A percentile compares a stretch with the other conserved stretches of the same genome.
Evolutionary conservation across 176 grass and related monocot species (phyloP).

Genomic region (Pontederia crassipes): DNA sequence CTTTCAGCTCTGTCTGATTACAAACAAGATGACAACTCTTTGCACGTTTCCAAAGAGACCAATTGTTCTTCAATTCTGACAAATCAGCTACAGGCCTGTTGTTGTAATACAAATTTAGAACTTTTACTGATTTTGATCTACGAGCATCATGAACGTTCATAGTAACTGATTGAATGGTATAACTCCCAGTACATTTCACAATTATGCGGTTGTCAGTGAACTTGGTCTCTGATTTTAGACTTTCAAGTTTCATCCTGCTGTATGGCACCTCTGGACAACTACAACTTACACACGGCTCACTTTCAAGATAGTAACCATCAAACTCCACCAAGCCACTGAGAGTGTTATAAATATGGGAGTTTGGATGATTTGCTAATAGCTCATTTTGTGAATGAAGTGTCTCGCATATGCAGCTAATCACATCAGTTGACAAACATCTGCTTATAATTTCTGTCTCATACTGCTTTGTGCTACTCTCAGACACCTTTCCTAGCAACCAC

Average conservation of each 20-base stretch:
- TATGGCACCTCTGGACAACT: slow-evolving; percentile 97
- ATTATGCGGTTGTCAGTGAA: slow-evolving; percentile 97
- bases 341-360: slow-evolving; percentile 83
- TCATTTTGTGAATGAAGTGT: slow-evolving; percentile 94
- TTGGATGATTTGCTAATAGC: slow-evolving; percentile 96
- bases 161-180: slow-evolving; percentile 83
- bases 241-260: slow-evolving; percentile 89
- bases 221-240: slow-evolving; percentile 90
- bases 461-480: slow-evolving; percentile 51
- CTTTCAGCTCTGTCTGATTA: slow-evolving; percentile 91
- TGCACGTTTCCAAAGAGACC: slow-evolving; percentile 95
- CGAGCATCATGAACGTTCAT: slow-evolving; percentile 99
- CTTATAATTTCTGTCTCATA: slow-evolving; percentile 57
- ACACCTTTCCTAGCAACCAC: slow-evolving; percentile 65
- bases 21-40: slow-evolving; percentile 92
- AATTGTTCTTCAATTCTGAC: slow-evolving; percentile 96
- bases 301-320: slow-evolving; percentile 94
- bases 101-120: slow-evolving; percentile 93
- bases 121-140: slow-evolving; percentile 92
- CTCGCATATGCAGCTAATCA: slow-evolving; percentile 72
- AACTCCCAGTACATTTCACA: slow-evolving; percentile 96
- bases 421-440: slow-evolving; percentile 69
- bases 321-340: slow-evolving; percentile 91
- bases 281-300: slow-evolving; percentile 94
- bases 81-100: slow-evolving; percentile 76